Conservation (phyloP, 2,329 filamentous ascomycete genomes). For the Neofusicoccum kwambonambiense region DNA sequence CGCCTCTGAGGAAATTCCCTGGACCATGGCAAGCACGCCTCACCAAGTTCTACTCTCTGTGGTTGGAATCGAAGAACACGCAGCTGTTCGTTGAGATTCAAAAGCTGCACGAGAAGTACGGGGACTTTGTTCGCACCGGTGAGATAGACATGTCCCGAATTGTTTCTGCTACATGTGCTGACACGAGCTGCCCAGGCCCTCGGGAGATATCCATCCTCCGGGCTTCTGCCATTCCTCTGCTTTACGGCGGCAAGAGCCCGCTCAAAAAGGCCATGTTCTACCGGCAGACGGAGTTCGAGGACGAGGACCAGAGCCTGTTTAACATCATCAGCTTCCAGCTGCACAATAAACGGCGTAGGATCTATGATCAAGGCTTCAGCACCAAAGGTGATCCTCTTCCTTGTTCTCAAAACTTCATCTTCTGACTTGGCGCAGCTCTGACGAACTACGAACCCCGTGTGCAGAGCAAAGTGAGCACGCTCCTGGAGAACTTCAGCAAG, state of each 20-base stretch:
- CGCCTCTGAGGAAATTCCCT: constrained; percentile 33
- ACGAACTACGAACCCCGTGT: constrained; percentile 33
- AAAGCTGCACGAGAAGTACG: constrained; percentile 9
- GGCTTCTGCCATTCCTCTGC: constrained; percentile 23
- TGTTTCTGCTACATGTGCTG: not conserved
- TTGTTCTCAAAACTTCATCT: not conserved
- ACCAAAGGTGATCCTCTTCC: constrained; percentile 19
- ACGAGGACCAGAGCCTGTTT: constrained; percentile 21
- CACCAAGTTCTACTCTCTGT: constrained; percentile 9
- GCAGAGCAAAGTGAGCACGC: constrained; percentile 28
- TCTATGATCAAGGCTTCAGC: constrained; percentile 35
- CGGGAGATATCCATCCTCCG: constrained; percentile 29
- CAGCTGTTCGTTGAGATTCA: constrained; percentile 13
- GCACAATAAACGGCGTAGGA: constrained; percentile 31
- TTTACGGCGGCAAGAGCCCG: constrained; percentile 36
- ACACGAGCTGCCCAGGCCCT: constrained; percentile 15
- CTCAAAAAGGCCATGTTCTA: constrained; percentile 33
- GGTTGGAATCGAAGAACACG: constrained; percentile 2
- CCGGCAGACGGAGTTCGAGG: constrained; percentile 20
- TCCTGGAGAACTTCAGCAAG: constrained; percentile 29
- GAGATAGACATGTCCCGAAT: not conserved
- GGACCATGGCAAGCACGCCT: constrained; percentile 8
- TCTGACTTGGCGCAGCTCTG: not conserved
- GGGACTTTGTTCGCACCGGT: constrained; percentile 22
- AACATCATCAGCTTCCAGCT: constrained; percentile 25